Conservation (phyloP, 2,329 filamentous ascomycete genomes). For the Botryotinia convoluta region DNA sequence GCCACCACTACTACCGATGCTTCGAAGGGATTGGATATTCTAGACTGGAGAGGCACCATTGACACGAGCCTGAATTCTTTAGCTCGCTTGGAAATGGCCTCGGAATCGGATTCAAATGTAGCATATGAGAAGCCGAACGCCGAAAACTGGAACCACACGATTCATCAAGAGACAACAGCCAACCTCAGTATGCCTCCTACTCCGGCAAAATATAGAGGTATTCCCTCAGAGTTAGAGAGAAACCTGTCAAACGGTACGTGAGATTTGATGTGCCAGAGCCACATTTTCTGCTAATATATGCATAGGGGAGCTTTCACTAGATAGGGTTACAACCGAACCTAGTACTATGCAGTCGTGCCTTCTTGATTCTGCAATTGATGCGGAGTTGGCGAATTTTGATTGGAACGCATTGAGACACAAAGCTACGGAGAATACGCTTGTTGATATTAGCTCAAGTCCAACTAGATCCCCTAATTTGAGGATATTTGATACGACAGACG, state of each 20-base stretch:
- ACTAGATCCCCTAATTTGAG: constrained; percentile 2
- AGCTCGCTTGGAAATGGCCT: constrained; percentile 6
- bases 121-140: background rate
- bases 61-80: background rate
- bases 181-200: background rate
- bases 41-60: background rate
- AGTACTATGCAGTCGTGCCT: background rate
- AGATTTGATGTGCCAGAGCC: background rate
- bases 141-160: background rate
- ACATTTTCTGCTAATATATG: background rate
- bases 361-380: constrained; percentile 13
- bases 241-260: background rate
- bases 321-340: background rate
- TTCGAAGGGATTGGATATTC: background rate
- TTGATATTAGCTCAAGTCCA: constrained; percentile 8
- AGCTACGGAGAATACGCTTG: background rate
- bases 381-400: background rate
- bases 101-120: background rate
- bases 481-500: background rate
- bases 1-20: constrained; percentile 1
- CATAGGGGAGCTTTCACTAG: background rate
- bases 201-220: background rate
- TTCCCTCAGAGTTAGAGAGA: background rate
- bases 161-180: background rate
- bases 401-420: constrained; percentile 7